Evolutionary conservation across 805 yeast species (phyloP), one percentile per base, ranked within the genome.

Genomic region (Lipomyces yamanashiensis): DNA sequence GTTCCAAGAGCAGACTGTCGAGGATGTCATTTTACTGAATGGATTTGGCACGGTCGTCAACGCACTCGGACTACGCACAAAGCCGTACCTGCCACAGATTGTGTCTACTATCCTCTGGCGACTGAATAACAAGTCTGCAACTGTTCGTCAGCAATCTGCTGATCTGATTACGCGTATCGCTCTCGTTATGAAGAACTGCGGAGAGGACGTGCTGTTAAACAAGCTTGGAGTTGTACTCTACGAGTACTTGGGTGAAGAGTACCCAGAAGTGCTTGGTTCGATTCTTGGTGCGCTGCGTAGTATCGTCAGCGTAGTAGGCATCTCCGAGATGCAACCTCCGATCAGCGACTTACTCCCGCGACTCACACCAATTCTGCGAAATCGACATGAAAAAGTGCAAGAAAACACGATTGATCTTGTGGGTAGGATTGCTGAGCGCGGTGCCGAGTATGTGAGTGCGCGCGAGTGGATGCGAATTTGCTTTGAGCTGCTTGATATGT

Each of bases 401-500:
- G 93, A 90, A 67, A 84, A 87, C 65, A 84, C 92, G 8, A 88
- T 95, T 44, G 84, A 82, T 50, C 78, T 93, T 19, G 87, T 95
- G 33, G 97, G 97, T 1, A 79, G 85, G 56, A 87, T 93, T 59
- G 97, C 98, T 0, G 84, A 82, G 54, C 81, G 84, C 50, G 92
- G 89, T 9, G 87, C 96, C 0, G 96, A 90, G 67, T 84, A 85
- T 60, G 89, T 92, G 15, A 86, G 92, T 43, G 96, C 97, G 2
- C 85, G 90, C 66, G 99, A 95, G 75, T 95, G 99, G 99, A 90
- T 95, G 93, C 81, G 98, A 67, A 89, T 93, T 33, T 90, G 97
- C 72, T 91, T 90, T 75, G 97, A 92, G 71, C 80, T 95, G 40
- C 76, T 95, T 52, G 98, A 95, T 69, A 86, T 93, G 86, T 81